These are phyloP conservation scores for Puccinia triticina DNA, from an alignment of 1,284 basidiomycete species.

Conservation along the genomic window DNA sequence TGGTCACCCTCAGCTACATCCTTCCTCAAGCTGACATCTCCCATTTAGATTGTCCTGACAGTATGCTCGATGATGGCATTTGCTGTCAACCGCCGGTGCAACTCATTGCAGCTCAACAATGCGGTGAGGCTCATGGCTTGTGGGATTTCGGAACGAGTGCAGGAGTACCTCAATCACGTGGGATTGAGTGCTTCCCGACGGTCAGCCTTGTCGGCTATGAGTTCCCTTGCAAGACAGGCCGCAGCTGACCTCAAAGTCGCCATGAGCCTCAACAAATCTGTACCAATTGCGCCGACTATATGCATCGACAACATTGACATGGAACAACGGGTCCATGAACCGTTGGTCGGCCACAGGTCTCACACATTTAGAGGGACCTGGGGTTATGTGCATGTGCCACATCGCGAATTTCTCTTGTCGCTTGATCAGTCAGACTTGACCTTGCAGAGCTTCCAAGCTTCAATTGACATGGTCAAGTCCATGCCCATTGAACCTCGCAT, in stretches of 20 bases:
- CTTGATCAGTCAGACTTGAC: not conserved
- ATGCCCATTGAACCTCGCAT: not conserved
- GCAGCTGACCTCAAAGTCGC: not conserved
- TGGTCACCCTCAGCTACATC: too few relatives aligned
- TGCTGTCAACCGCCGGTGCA: too few relatives aligned
- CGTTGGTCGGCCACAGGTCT: not conserved
- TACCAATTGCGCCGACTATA: not conserved
- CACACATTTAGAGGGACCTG: not conserved
- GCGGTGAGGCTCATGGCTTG: too few relatives aligned
- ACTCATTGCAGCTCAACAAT: too few relatives aligned
- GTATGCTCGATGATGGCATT: too few relatives aligned
- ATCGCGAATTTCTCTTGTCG: not conserved
- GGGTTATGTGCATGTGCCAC: not conserved
- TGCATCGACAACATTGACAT: conserved; percentile 18
- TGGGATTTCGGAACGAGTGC: too few relatives aligned
- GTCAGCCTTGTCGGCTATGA: too few relatives aligned
- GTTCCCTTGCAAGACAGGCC: not conserved
- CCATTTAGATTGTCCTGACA: too few relatives aligned
- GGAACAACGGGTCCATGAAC: not conserved
- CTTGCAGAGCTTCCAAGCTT: not conserved
- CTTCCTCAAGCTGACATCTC: too few relatives aligned
- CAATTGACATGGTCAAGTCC: not conserved
- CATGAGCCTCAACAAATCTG: not conserved
- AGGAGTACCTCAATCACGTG: too few relatives aligned
- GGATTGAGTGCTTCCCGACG: too few relatives aligned